A percentile compares a stretch with the other conserved stretches of the same genome.
These are phyloP conservation scores for Barnettozyma vustinii DNA, from an alignment of 805 yeast genomes.

Conservation along the genomic window DNA sequence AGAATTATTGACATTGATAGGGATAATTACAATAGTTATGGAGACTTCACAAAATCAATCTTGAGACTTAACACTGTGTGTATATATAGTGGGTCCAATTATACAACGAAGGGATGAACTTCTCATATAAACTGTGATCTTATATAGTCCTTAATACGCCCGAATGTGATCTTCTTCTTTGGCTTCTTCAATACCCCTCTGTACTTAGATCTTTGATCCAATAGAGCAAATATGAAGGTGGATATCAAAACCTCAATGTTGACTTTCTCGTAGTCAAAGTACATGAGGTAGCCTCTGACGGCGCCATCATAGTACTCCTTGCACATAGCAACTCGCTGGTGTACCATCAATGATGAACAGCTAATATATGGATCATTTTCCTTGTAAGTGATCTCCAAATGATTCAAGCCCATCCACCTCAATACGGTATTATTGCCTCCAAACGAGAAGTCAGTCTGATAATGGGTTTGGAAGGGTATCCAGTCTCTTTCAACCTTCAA, in stretches of 20 bases:
- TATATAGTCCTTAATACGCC: not conserved
- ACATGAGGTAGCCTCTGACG: conserved; percentile 9
- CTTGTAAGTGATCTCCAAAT: conserved; percentile 18
- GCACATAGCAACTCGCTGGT: conserved; percentile 17
- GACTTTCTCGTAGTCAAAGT: conserved; percentile 19
- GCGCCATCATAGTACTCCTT: conserved; percentile 12
- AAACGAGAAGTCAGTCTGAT: conserved; percentile 13
- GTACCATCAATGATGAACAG: conserved; percentile 8
- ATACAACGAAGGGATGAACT: conserved; percentile 7
- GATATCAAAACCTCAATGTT: conserved; percentile 22
- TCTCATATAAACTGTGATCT: not conserved
- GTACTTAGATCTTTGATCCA: conserved; percentile 6
- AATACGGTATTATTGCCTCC: conserved; percentile 14
- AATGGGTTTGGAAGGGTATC: not conserved
- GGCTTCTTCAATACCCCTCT: conserved; percentile 10
- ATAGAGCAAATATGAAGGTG: conserved; percentile 16
- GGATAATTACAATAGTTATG: conserved; percentile 18
- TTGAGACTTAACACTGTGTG: conserved; percentile 10
- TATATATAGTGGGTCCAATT: conserved; percentile 22
- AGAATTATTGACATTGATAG: conserved; percentile 19
- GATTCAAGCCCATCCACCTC: conserved; percentile 21
- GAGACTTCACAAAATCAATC: conserved; percentile 17
- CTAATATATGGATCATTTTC: conserved; percentile 3
- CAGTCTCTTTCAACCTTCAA: conserved; percentile 11
- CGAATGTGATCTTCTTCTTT: not conserved